These are phyloP conservation scores for Alternaria gaisen DNA, from an alignment of 2,329 filamentous ascomycete species.

Conservation along the genomic window DNA sequence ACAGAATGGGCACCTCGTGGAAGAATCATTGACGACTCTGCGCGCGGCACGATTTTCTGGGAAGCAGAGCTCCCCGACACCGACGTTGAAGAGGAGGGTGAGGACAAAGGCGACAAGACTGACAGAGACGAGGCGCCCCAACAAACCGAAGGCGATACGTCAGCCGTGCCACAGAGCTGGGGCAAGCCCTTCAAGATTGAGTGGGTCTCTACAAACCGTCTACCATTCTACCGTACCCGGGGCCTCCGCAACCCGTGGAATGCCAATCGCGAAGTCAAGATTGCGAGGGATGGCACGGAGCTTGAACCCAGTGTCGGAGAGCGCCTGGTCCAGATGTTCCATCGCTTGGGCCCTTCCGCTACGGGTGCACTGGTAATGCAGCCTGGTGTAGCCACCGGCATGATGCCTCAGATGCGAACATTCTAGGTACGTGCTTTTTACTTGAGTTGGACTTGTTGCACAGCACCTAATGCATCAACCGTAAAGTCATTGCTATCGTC, in stretches of 20 bases:
- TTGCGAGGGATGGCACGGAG: conserved; percentile 93
- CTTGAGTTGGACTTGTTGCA: conserved; percentile 9
- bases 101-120: conserved; percentile 58
- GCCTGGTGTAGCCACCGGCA: conserved; percentile 32
- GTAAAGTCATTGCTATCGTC: background rate
- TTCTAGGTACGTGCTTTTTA: conserved; percentile 26
- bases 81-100: conserved; percentile 55
- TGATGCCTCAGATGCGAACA: conserved; percentile 42
- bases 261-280: conserved; percentile 93
- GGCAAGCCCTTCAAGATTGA: conserved; percentile 91
- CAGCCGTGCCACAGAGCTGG: conserved; percentile 69
- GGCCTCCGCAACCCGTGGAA: conserved; percentile 95
- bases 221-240: conserved; percentile 89
- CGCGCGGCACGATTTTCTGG: conserved; percentile 97
- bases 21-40: conserved; percentile 89
- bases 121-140: conserved; percentile 41
- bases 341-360: conserved; percentile 44
- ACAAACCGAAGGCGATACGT: conserved; percentile 49
- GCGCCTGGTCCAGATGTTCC: conserved; percentile 81
- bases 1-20: conserved; percentile 82
- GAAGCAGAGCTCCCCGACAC: conserved; percentile 75
- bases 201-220: conserved; percentile 83
- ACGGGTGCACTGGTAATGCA: conserved; percentile 32
- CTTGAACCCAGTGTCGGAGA: conserved; percentile 83
- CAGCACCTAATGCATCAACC: conserved; percentile 7